A percentile compares a stretch with the other conserved stretches of the same genome.
phyloP scores from a whole-genome alignment of 2,329 filamentous ascomycete genomes.

The Neodidymelliopsis sp. region DNA sequence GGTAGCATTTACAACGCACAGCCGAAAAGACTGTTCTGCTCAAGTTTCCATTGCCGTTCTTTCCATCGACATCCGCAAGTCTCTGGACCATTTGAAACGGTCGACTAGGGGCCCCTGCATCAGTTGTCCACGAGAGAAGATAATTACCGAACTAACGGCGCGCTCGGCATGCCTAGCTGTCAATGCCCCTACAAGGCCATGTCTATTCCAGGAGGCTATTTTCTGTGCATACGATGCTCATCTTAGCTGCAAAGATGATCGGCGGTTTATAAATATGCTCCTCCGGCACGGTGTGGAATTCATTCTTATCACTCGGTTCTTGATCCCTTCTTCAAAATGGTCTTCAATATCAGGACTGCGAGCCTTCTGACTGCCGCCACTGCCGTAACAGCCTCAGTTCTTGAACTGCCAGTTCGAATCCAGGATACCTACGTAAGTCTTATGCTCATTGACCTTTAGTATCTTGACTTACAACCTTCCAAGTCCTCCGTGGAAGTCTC shows the following conservation, averaged over 20 bases:
- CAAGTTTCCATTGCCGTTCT: background rate
- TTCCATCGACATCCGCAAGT: background rate
- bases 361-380: background rate
- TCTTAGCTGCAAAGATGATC: conserved; percentile 2
- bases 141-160: background rate
- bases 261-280: conserved; percentile 2
- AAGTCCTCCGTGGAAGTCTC: conserved; percentile 13
- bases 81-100: background rate
- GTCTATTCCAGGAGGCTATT: background rate
- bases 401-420: conserved; percentile 24
- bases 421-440: conserved; percentile 13
- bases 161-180: background rate
- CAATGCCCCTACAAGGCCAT: conserved; percentile 6
- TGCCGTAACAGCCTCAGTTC: conserved; percentile 19
- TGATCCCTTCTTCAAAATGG: background rate
- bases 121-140: background rate
- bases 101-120: background rate
- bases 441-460: too few relatives aligned
- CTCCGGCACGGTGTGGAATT: background rate
- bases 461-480: background rate
- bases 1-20: background rate
- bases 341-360: background rate
- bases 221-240: conserved; percentile 16
- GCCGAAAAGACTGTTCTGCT: too few relatives aligned
- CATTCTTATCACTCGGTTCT: background rate